phyloP scores from a whole-genome alignment of 2,329 filamentous ascomycete species.

The Penicillium sp. region DNA sequence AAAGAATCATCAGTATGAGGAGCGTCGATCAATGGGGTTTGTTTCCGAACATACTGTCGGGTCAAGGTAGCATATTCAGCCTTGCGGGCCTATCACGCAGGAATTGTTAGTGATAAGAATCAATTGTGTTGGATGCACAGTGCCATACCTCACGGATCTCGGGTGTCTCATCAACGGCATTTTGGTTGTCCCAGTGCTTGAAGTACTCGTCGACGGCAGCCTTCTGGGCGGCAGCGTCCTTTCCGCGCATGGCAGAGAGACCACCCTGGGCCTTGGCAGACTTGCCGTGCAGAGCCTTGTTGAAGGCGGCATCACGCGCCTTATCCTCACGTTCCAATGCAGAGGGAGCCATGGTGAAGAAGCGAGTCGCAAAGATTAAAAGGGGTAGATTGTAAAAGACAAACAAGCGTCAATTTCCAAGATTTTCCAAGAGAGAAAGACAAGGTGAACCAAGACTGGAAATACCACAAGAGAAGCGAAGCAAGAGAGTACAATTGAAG shows the following conservation, averaged over 20 bases:
- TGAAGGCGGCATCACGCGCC: conserved; percentile 83
- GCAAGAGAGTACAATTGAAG: conserved; percentile 13
- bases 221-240: conserved; percentile 75
- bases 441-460: conserved; percentile 3
- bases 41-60: conserved; percentile 68
- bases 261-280: conserved; percentile 70
- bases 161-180: conserved; percentile 74
- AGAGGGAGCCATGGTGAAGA: conserved; percentile 51
- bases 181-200: conserved; percentile 93
- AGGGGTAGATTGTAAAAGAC: conserved; percentile 19
- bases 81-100: conserved; percentile 62
- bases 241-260: conserved; percentile 79
- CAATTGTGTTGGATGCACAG: neutral
- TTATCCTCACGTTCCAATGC: conserved; percentile 80
- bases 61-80: conserved; percentile 92
- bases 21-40: neutral
- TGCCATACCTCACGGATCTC: conserved; percentile 70
- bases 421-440: neutral
- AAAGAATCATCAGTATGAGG: conserved; percentile 6
- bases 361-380: conserved; percentile 17
- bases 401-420: conserved; percentile 13
- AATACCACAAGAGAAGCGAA: conserved; percentile 13
- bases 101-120: conserved; percentile 15
- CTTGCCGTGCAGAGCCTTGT: conserved; percentile 79
- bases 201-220: conserved; percentile 89